phyloP scores from a whole-genome alignment of 352 stramenopile species.

The Phytophthora tubulina region DNA sequence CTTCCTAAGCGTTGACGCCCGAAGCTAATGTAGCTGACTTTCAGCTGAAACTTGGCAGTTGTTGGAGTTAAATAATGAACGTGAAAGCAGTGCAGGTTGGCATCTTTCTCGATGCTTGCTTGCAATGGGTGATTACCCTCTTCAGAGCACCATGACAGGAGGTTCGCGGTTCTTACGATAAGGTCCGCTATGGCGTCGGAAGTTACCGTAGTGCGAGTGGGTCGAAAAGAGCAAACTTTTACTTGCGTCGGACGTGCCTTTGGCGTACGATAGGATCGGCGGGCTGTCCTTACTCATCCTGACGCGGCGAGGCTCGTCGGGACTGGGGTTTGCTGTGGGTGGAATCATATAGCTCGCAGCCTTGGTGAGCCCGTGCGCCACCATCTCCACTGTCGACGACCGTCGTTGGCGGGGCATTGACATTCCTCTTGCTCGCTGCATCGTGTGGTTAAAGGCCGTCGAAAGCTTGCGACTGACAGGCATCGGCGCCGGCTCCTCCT shows the following conservation, averaged over 20 bases:
- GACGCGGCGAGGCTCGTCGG: constrained; percentile 27
- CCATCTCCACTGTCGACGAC: constrained; percentile 43
- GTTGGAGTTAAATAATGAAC: constrained; percentile 36
- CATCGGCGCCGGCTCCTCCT: constrained; percentile 32
- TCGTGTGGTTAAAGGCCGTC: constrained; percentile 41
- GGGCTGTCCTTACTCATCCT: constrained; percentile 49
- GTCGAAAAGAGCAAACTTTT: constrained; percentile 52
- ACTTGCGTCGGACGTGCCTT: constrained; percentile 43
- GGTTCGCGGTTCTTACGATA: constrained; percentile 62
- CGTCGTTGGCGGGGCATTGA: constrained; percentile 43
- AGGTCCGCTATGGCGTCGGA: constrained; percentile 59
- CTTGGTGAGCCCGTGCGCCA: constrained; percentile 43
- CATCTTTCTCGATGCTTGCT: constrained; percentile 8
- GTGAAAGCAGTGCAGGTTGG: background rate
- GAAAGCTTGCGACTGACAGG: constrained; percentile 36
- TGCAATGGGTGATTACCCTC: background rate
- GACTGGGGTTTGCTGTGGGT: constrained; percentile 17
- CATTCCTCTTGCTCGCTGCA: constrained; percentile 43
- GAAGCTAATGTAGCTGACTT: constrained; percentile 24
- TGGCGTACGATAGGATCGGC: constrained; percentile 50
- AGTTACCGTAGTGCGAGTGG: constrained; percentile 60
- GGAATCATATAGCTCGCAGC: constrained; percentile 47
- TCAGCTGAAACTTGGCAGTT: constrained; percentile 9
- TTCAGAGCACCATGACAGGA: constrained; percentile 46
- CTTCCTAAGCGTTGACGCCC: constrained; percentile 4